Base-by-base conservation (phyloP, 2,329 filamentous ascomycete species). In the Phoma sp. region DNA sequence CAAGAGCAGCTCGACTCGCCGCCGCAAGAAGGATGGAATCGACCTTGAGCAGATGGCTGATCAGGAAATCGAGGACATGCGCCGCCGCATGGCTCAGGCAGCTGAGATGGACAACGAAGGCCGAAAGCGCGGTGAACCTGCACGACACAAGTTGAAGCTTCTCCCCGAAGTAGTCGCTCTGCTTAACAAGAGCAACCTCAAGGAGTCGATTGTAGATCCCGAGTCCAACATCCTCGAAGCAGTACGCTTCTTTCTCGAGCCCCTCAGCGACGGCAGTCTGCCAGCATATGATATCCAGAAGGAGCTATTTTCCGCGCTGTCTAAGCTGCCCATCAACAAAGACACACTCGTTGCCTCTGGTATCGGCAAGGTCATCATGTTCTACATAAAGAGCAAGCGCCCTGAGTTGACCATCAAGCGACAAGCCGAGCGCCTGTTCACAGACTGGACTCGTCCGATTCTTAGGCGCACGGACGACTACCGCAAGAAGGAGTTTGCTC, bases 281-380 rank as follows among this genome's bases (percentile, higher is more conserved):
- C 95, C 95, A 0, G 94, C 95, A 27, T 99, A 97, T 79, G 95
- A 95, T 73, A 98, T 99, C 64, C 95, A 99, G 79, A 91, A 93
- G 58, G 93, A 98, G 73, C 85, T 99, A 38, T 95, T 99, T 74
- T 85, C 85, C 24, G 89, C 91, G 22, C 82, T 99, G 33, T 85
- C 84, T 17, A 88, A 87, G 68, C 83, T 98, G 5, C 92, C 92
- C 6, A 92, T 98, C 63, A 90, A 92, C 72, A 97, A 97, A 73
- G 95, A 98, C 67, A 85, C 89, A 1, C 83, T 99, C 13, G 84
- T 96, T 21, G 93, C 92, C 62, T 96, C 91, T 67, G 93, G 94
- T 19, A 95, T 99, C 62, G 95, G 95, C 71, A 97, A 97, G 75
- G 92, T 99, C 43, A 89, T 97, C 47, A 85, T 96, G 60, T 99